Base-by-base conservation (phyloP, 1,284 basidiomycete genomes). In the Wallemia mellicola region DNA sequence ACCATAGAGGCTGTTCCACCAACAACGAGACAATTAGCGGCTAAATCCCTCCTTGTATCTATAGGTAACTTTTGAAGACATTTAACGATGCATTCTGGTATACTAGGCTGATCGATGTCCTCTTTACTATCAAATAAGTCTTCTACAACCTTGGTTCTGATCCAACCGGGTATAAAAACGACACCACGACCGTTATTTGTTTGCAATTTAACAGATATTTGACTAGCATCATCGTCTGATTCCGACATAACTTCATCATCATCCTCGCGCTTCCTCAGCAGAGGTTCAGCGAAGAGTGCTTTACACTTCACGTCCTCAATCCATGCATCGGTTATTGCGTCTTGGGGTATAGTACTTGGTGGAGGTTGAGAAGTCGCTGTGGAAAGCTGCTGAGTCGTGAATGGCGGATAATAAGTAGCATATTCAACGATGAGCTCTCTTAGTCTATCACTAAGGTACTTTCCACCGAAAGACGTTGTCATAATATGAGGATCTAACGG, bases 1-100 rank as follows among this genome's bases (percentile, higher is more conserved):
- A 91, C 87, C 1, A 98, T 71, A 79, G 87, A 87, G 1, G 84
- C 75, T 1, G 86, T 89, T 2, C 94, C 92, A 2, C 92, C 92
- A 0, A 78, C 77, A 17, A 95, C 76, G 30, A 96, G 75, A 32
- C 96, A 80, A 1, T 81, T 82, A 0, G 81, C 81, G 1, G 80
- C 79, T 65, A 96, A 74, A 0, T 79, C 79, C 66, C 80, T 80
- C 15, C 88, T 79, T 22, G 94, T 76, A 69, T 96, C 92, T 19
- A 92, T 77, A 0, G 91, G 88, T 60, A 84, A 86, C 76, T 83
- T 86, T 48, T 86, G 72, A 14, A 94, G 69, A 0, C 79, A 75
- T 61, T 83, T 79, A 0, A 94, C 72, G 1, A 95, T 74, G 25
- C 83, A 75, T 65, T 89, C 86, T 0, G 83, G 80, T 1, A 92